Conservation (phyloP, 169 alveolate genomes). For the Babesia ovata region DNA sequence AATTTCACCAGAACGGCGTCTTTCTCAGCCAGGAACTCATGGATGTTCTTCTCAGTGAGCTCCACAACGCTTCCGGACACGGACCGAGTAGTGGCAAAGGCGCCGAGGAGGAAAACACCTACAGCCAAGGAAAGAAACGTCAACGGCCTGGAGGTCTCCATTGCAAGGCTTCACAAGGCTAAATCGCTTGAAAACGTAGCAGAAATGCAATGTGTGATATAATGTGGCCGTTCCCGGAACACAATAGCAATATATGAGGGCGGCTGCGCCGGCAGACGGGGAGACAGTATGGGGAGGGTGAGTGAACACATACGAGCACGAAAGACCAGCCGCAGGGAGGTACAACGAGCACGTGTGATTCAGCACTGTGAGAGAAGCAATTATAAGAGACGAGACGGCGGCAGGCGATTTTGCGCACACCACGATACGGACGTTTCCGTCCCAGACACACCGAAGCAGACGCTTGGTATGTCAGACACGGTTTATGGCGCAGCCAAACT, state of each 20-base stretch:
- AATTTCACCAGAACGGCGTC: slow-evolving; percentile 85
- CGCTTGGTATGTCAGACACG: too few species aligned
- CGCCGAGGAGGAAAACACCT: slow-evolving; percentile 15
- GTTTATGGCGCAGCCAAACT: too few species aligned
- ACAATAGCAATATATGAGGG: slow-evolving; percentile 3
- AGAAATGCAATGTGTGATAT: background rate
- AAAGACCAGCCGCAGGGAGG: too few species aligned
- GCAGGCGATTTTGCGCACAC: too few species aligned
- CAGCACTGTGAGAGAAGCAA: too few species aligned
- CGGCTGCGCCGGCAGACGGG: slow-evolving; percentile 4
- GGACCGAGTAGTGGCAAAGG: slow-evolving; percentile 61
- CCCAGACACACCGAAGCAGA: too few species aligned
- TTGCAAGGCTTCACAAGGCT: background rate
- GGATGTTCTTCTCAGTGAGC: slow-evolving; percentile 82
- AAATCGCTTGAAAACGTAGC: background rate
- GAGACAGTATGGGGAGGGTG: slow-evolving; percentile 43
- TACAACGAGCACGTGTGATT: background rate
- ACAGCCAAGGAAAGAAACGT: slow-evolving; percentile 7
- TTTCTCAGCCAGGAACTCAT: slow-evolving; percentile 71
- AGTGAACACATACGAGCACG: background rate
- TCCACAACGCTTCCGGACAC: slow-evolving; percentile 68
- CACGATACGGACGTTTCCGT: too few species aligned
- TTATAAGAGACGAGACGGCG: too few species aligned
- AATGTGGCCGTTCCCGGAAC: background rate
- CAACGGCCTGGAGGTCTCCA: slow-evolving; percentile 9